Conservation (phyloP, 768 basidiomycete genomes). For the Albatrellus ellisii region DNA sequence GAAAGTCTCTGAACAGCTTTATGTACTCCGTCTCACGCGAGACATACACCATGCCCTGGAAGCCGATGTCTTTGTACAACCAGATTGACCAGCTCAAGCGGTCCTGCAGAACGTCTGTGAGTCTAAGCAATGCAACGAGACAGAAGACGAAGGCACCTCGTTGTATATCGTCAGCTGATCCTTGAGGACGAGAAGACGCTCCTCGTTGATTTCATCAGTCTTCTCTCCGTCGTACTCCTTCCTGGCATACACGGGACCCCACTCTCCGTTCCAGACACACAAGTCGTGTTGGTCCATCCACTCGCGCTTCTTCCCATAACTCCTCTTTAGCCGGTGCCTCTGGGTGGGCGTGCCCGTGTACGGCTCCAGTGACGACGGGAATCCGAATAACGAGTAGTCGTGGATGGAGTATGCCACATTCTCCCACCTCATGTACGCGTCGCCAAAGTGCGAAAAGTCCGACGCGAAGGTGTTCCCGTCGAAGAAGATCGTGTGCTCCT, state of each 20-base stretch:
- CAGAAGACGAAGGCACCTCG: conserved; percentile 25
- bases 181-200: conserved; percentile 49
- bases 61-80: conserved; percentile 82
- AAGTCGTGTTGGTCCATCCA: conserved; percentile 61
- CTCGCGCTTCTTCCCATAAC: conserved; percentile 61
- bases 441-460: conserved; percentile 62
- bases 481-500: conserved; percentile 62
- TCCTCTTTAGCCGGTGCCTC: conserved; percentile 33
- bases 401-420: conserved; percentile 73
- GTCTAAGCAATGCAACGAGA: neutral
- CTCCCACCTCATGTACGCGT: conserved; percentile 45
- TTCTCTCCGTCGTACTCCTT: conserved; percentile 34
- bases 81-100: conserved; percentile 74
- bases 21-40: conserved; percentile 60
- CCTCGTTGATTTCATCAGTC: conserved; percentile 54
- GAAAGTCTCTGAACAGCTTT: conserved; percentile 51
- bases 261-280: conserved; percentile 74
- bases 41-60: conserved; percentile 75
- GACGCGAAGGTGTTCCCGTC: conserved; percentile 80
- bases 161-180: conserved; percentile 68
- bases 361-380: conserved; percentile 42
- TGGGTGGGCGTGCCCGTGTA: conserved; percentile 45
- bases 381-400: conserved; percentile 66
- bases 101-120: conserved; percentile 26
- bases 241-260: conserved; percentile 72